These are phyloP conservation scores for Musa acuminata DNA, from an alignment of 176 grass and related monocot species.

Conservation along the genomic window DNA sequence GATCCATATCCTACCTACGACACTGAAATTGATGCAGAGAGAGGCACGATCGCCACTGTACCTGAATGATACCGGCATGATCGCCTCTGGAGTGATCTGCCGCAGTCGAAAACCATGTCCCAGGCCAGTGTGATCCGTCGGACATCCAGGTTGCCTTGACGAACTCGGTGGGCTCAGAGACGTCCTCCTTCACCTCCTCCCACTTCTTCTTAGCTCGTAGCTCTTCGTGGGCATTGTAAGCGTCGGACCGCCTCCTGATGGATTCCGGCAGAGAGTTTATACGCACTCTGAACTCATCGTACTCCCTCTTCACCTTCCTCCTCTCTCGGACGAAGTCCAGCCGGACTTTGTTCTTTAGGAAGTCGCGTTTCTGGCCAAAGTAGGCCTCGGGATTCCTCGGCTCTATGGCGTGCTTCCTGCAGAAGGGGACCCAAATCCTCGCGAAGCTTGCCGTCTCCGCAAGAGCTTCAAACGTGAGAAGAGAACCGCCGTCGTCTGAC, in stretches of 20 bases:
- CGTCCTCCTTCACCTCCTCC: conserved; percentile 26
- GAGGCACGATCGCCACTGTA: background rate
- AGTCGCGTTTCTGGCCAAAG: conserved; percentile 59
- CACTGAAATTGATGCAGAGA: background rate
- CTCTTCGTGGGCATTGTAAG: conserved; percentile 86
- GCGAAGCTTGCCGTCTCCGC: conserved; percentile 86
- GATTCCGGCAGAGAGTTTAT: conserved; percentile 65
- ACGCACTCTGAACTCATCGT: conserved; percentile 83
- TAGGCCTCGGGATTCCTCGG: conserved; percentile 73
- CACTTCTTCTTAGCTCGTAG: conserved; percentile 36
- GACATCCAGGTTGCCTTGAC: conserved; percentile 81
- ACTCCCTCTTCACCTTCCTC: conserved; percentile 85
- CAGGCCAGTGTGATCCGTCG: conserved; percentile 78
- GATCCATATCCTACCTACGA: background rate
- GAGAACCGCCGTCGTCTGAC: conserved; percentile 76
- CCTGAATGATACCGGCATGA: conserved; percentile 92
- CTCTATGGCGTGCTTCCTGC: conserved; percentile 79
- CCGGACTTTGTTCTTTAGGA: conserved; percentile 72
- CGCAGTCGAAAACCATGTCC: conserved; percentile 43
- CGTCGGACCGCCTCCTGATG: conserved; percentile 70
- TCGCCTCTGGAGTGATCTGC: conserved; percentile 63
- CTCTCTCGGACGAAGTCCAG: conserved; percentile 73
- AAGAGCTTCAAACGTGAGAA: conserved; percentile 81
- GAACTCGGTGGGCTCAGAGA: background rate
- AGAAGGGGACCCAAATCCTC: conserved; percentile 68